phyloP scores from a whole-genome alignment of 73 alveolate species.

The Paramecium sonneborni region DNA sequence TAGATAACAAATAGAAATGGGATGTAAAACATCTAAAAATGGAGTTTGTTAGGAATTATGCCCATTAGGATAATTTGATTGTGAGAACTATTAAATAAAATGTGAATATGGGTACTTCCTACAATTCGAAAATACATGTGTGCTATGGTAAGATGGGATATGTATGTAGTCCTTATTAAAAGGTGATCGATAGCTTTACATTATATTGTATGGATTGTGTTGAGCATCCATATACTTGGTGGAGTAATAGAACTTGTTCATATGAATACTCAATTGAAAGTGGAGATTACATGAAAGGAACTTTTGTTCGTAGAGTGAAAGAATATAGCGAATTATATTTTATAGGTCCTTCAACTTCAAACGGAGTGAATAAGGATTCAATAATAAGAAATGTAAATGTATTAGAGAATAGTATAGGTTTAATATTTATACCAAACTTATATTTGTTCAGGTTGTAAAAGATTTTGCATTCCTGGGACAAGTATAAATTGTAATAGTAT shows the following conservation, averaged over 20 bases:
- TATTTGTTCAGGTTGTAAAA: constrained; percentile 37
- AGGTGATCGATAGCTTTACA: background rate
- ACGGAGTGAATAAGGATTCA: background rate
- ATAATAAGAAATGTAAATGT: background rate
- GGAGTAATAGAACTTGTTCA: background rate
- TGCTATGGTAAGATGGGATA: constrained; percentile 1
- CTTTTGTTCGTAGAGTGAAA: background rate
- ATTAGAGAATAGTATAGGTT: background rate
- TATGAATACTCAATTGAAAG: constrained; percentile 22
- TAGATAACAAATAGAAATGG: background rate
- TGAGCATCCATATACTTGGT: constrained; percentile 33
- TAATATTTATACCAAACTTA: background rate
- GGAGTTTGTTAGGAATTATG: background rate
- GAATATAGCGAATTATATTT: background rate
- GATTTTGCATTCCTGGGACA: background rate
- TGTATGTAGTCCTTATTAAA: constrained; percentile 38
- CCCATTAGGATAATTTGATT: background rate
- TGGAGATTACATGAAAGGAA: background rate
- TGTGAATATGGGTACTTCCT: constrained; percentile 40
- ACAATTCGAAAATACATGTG: background rate
- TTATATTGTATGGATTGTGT: constrained; percentile 46
- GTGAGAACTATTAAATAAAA: background rate
- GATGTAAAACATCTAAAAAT: background rate
- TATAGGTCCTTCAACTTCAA: background rate
- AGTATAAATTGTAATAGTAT: background rate